These are phyloP conservation scores for Cutaneotrichosporon cutaneum DNA, from an alignment of 1,284 basidiomycete genomes.

Conservation along the genomic window DNA sequence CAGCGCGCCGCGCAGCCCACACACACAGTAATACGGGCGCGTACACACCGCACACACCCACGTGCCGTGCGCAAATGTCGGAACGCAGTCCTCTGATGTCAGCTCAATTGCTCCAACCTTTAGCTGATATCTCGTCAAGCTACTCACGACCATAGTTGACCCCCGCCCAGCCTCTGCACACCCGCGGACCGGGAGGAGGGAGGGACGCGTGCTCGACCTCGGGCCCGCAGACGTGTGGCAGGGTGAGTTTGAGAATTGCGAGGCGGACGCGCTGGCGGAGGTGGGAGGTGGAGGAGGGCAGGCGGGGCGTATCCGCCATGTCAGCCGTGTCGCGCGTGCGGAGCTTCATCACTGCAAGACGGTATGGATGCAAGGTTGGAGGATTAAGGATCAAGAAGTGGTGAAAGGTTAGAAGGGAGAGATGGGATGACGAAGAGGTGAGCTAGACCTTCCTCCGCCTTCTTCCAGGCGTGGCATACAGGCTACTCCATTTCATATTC, in stretches of 20 bases:
- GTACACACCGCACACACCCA: constrained; percentile 1
- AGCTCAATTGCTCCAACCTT: too few species aligned
- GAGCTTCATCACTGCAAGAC: too few species aligned
- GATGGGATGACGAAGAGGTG: too few species aligned
- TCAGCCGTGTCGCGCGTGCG: too few species aligned
- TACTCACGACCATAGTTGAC: too few species aligned
- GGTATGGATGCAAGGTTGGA: background rate
- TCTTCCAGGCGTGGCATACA: background rate
- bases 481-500: background rate
- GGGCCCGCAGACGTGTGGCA: too few species aligned
- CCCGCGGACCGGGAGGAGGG: background rate
- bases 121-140: too few species aligned
- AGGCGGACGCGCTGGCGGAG: background rate
- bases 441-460: too few species aligned
- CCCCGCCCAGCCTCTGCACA: background rate
- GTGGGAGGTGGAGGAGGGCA: too few species aligned
- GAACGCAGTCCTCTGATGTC: background rate
- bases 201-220: background rate
- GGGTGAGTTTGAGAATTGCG: background rate
- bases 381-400: too few species aligned
- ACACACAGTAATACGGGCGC: constrained; percentile 1
- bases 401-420: background rate
- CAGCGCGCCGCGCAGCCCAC: background rate
- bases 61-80: background rate
- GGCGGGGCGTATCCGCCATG: too few species aligned